phyloP scores from a whole-genome alignment of 345 rosid genomes.

The Salix purpurea region DNA sequence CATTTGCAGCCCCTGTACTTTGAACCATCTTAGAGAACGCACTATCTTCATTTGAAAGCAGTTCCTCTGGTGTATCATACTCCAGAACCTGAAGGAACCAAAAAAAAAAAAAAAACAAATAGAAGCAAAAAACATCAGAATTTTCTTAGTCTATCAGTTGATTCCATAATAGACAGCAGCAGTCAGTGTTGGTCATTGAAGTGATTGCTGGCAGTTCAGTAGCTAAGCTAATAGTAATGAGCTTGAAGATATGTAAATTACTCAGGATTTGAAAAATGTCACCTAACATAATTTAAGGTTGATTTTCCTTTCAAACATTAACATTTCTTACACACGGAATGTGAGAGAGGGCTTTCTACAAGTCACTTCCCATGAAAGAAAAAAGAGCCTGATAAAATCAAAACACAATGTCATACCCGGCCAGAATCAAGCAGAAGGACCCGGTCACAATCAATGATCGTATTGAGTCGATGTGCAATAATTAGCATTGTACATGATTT shows the following conservation, averaged over 20 bases:
- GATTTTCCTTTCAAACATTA: no score
- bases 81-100: conserved; percentile 66
- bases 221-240: no score
- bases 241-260: no score
- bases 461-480: conserved; percentile 95
- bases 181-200: no score
- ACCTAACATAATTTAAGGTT: no score
- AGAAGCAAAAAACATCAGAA: not conserved
- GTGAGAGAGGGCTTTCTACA: conserved; percentile 1
- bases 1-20: conserved; percentile 93
- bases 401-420: conserved; percentile 39
- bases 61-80: conserved; percentile 70
- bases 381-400: not conserved
- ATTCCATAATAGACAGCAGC: not conserved
- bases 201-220: no score
- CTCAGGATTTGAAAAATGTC: no score
- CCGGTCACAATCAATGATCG: conserved; percentile 89
- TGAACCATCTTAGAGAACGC: conserved; percentile 96
- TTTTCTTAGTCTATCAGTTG: not conserved
- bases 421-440: conserved; percentile 92
- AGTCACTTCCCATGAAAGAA: not conserved
- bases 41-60: conserved; percentile 61
- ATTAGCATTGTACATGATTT: conserved; percentile 93
- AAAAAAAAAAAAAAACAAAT: conserved; percentile 1
- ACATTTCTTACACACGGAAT: not conserved